phyloP scores from a whole-genome alignment of 2,329 filamentous ascomycete species.

The Trichoderma arundinaceum region DNA sequence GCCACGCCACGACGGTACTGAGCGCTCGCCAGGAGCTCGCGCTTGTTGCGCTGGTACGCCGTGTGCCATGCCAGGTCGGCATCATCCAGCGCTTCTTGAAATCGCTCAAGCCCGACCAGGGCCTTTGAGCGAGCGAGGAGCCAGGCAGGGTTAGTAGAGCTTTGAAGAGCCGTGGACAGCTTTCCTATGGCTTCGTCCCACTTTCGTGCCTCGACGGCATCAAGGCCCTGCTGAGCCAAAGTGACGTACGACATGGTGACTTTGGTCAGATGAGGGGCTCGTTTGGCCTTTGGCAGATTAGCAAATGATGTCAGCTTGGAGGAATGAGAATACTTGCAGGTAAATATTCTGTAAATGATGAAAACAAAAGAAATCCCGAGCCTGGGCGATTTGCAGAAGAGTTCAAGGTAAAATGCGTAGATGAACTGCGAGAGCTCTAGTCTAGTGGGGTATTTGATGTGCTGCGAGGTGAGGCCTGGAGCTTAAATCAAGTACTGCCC shows the following conservation, averaged over 20 bases:
- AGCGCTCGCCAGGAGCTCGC: constrained; percentile 77
- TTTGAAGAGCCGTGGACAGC: constrained; percentile 70
- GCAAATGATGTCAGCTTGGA: too few relatives aligned
- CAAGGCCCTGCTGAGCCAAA: constrained; percentile 66
- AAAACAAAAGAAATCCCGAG: neutral
- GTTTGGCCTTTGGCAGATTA: too few relatives aligned
- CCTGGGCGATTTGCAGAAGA: neutral
- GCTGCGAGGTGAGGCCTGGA: constrained; percentile 32
- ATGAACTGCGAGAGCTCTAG: too few relatives aligned
- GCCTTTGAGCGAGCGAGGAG: constrained; percentile 82
- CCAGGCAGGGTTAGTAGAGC: constrained; percentile 74
- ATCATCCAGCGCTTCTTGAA: constrained; percentile 70
- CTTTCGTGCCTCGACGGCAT: constrained; percentile 65
- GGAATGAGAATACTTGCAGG: too few relatives aligned
- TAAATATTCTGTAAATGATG: neutral
- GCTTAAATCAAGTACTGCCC: constrained; percentile 7
- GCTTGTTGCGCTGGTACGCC: constrained; percentile 71
- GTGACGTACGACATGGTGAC: constrained; percentile 58
- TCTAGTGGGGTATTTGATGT: too few relatives aligned
- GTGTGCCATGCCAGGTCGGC: constrained; percentile 68
- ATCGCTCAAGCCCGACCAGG: constrained; percentile 67
- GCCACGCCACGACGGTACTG: constrained; percentile 81
- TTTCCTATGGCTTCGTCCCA: constrained; percentile 71
- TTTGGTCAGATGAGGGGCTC: neutral
- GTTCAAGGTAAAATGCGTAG: neutral